These are phyloP conservation scores for Amaranthus cruentus DNA, from an alignment of 148 eudicot species.

Conservation along the genomic window DNA sequence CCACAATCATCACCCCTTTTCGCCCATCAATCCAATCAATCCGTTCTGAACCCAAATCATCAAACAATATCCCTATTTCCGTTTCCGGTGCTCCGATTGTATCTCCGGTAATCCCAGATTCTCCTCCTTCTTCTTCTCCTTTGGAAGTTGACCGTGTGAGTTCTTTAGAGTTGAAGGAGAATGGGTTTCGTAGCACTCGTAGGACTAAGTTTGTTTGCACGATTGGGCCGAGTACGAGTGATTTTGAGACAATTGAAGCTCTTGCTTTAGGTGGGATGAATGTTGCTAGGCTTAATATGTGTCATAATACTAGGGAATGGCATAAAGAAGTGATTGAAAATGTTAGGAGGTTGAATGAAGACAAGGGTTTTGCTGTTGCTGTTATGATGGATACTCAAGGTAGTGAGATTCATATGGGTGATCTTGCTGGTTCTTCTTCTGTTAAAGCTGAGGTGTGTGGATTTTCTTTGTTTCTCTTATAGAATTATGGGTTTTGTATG, in stretches of 20 bases:
- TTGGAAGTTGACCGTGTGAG: constrained; percentile 65
- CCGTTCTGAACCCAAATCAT: constrained; percentile 18
- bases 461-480: background rate
- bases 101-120: background rate
- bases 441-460: constrained; percentile 77
- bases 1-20: background rate
- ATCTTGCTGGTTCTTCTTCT: constrained; percentile 63
- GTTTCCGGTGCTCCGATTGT: background rate
- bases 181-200: constrained; percentile 67
- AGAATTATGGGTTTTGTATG: background rate
- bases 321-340: constrained; percentile 74
- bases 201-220: constrained; percentile 86
- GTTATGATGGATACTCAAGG: constrained; percentile 98
- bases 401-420: constrained; percentile 99
- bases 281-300: constrained; percentile 90
- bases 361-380: constrained; percentile 80
- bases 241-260: constrained; percentile 61
- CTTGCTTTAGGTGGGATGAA: constrained; percentile 93
- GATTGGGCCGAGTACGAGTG: constrained; percentile 74
- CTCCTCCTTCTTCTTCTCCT: background rate
- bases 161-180: constrained; percentile 72
- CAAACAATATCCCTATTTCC: background rate
- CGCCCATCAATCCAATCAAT: constrained; percentile 18
- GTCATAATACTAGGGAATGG: constrained; percentile 93
- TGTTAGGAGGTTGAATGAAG: constrained; percentile 82